phyloP scores from a whole-genome alignment of 352 stramenopile species.

The Globisporangium uncinulatum region DNA sequence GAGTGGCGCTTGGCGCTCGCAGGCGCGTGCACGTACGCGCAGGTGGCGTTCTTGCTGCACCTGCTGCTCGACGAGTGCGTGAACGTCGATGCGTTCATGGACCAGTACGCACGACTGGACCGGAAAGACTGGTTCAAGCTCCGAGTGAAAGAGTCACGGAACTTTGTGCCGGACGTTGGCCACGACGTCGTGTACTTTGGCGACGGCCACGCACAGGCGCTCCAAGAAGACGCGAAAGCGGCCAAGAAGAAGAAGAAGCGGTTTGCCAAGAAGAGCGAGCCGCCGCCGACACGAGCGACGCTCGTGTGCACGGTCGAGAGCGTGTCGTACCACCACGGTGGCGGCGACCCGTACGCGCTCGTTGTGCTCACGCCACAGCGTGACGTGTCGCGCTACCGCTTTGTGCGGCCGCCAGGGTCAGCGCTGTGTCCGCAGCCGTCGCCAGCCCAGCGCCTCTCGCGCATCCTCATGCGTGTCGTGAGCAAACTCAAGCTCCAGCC shows the following conservation, averaged over 20 bases:
- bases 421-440: constrained; percentile 66
- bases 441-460: constrained; percentile 42
- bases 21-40: constrained; percentile 58
- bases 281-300: constrained; percentile 38
- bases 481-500: constrained; percentile 52
- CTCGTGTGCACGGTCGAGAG: constrained; percentile 55
- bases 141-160: constrained; percentile 57
- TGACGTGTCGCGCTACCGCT: constrained; percentile 23
- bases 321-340: constrained; percentile 75
- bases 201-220: constrained; percentile 62
- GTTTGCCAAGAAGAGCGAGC: constrained; percentile 67
- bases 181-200: constrained; percentile 74
- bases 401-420: constrained; percentile 23
- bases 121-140: constrained; percentile 77
- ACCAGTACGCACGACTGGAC: constrained; percentile 62
- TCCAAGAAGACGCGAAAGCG: constrained; percentile 56
- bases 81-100: constrained; percentile 75
- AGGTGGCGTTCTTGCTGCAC: constrained; percentile 68
- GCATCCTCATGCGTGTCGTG: constrained; percentile 58
- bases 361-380: constrained; percentile 39
- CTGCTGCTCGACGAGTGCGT: constrained; percentile 73
- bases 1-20: constrained; percentile 67
- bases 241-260: constrained; percentile 66
- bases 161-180: constrained; percentile 72
- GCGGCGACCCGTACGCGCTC: constrained; percentile 72